These are phyloP conservation scores for Evernia prunastri DNA, from an alignment of 495 filamentous ascomycete species.

Conservation along the genomic window DNA sequence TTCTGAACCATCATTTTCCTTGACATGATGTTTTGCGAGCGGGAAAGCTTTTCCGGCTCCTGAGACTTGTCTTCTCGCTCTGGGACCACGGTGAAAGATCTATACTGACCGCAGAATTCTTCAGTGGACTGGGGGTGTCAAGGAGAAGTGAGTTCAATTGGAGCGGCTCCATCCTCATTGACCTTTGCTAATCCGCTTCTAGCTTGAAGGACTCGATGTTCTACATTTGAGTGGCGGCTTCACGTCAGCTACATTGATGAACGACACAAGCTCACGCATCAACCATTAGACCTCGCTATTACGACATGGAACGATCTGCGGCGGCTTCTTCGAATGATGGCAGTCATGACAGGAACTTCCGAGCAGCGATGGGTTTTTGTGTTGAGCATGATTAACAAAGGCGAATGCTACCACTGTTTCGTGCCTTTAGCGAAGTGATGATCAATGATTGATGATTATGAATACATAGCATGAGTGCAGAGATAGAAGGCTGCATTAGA, in stretches of 20 bases:
- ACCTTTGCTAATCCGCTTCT: neutral
- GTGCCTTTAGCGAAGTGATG: neutral
- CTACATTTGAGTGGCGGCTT: constrained; percentile 52
- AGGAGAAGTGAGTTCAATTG: constrained; percentile 19
- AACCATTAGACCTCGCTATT: neutral
- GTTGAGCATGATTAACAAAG: neutral
- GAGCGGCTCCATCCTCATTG: neutral
- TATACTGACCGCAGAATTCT: no score
- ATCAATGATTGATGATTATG: neutral
- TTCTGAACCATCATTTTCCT: no score
- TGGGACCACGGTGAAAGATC: no score
- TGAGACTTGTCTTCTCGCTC: no score
- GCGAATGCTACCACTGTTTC: neutral
- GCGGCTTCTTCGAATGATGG: no score
- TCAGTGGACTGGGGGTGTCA: constrained; percentile 35
- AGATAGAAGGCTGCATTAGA: neutral
- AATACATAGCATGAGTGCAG: neutral
- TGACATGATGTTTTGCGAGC: no score
- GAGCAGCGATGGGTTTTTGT: neutral
- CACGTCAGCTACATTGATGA: neutral
- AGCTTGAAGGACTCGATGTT: constrained; percentile 64
- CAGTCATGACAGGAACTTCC: no score
- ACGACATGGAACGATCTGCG: neutral
- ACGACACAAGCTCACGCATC: neutral
- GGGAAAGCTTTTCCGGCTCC: no score